Evolutionary conservation across 2,329 filamentous ascomycete species (phyloP), one percentile per base, ranked within the genome.

Genomic region (Monilinia polystroma): DNA sequence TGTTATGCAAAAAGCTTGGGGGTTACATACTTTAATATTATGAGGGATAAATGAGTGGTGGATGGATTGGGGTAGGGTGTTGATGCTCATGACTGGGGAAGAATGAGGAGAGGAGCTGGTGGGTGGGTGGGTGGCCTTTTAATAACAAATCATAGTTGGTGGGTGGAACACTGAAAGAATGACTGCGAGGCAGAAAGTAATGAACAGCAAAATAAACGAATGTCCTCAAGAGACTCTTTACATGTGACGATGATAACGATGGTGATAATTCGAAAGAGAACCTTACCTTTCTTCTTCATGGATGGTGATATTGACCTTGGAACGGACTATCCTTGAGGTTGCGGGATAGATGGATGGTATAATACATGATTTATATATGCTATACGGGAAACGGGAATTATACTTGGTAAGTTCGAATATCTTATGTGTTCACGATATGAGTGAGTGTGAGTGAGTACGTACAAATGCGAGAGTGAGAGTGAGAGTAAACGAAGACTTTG

Each of bases 21-120:
- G 45, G 6, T 52, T 41, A 60, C 45, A 60, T 51, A 51, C n/a
- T 52, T 62, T 62, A 62, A 62, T 62, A 62, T 62, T 62, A 62
- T 41, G 58, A 51, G n/a, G 58, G 45, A 51, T n/a, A 45, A 8
- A 38, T 38, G 45, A 41, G 23, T 7, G 18, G 38, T 20, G 18
- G 45, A 18, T n/a, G 45, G 6, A 43, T 43, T n/a, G 47, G 20
- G 47, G 47, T 8, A 10, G 49, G 11, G 49, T 8, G 10, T 14
- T 10, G 23, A 52, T 29, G 49, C 12, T 49, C 4, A 49, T 23
- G 23, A 52, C 4, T 6, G 38, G 56, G 26, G 18, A 11, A 45
- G 29, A 23, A 12, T 26, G 32, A 23, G 45, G n/a, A 8, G 14
- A 58, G 43, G 29, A 49, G 29, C 43, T 35, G 29, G 43, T 4